Evolutionary conservation across 208 protist species (phyloP).

Genomic region (Crithidia thermophila): DNA sequence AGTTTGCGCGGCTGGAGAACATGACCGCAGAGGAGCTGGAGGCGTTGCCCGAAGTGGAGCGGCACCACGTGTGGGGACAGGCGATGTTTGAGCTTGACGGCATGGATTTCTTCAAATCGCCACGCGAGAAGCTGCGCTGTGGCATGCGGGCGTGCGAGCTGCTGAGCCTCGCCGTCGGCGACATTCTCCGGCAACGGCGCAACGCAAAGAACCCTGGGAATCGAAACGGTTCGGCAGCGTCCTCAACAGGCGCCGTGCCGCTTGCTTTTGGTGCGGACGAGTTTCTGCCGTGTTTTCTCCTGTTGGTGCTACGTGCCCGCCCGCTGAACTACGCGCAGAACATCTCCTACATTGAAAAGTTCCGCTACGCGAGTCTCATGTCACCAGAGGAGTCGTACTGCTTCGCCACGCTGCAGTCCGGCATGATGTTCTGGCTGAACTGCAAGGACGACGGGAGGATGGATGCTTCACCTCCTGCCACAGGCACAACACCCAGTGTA

Average conservation of each 20-base stretch:
- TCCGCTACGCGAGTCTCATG: conserved; percentile 40
- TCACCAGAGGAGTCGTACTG: conserved; percentile 77
- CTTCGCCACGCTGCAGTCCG: conserved; percentile 65
- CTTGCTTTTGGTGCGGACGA: conserved; percentile 78
- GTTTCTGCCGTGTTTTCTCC: conserved; percentile 82
- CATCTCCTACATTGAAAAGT: conserved; percentile 70
- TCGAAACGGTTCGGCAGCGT: not conserved
- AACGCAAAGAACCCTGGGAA: not conserved
- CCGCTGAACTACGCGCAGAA: conserved; percentile 77
- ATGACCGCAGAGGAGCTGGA: conserved; percentile 59
- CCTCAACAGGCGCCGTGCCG: not conserved
- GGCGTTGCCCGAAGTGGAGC: conserved; percentile 62
- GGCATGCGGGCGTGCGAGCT: conserved; percentile 65
- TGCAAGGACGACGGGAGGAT: conserved; percentile 46
- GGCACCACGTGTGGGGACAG: conserved; percentile 73
- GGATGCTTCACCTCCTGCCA: not conserved
- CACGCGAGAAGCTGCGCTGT: conserved; percentile 78
- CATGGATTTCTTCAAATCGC: conserved; percentile 89
- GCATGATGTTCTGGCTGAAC: conserved; percentile 62
- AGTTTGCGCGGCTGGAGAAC: conserved; percentile 40
- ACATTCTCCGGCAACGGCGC: conserved; percentile 41
- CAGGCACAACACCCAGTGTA: no score
- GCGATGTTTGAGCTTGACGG: conserved; percentile 85
- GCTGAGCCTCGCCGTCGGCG: conserved; percentile 50
- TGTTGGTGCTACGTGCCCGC: conserved; percentile 70